Evolutionary conservation across 2,329 filamentous ascomycete genomes (phyloP), one percentile per base, ranked within the genome.

Genomic region (Colletotrichum sp.): DNA sequence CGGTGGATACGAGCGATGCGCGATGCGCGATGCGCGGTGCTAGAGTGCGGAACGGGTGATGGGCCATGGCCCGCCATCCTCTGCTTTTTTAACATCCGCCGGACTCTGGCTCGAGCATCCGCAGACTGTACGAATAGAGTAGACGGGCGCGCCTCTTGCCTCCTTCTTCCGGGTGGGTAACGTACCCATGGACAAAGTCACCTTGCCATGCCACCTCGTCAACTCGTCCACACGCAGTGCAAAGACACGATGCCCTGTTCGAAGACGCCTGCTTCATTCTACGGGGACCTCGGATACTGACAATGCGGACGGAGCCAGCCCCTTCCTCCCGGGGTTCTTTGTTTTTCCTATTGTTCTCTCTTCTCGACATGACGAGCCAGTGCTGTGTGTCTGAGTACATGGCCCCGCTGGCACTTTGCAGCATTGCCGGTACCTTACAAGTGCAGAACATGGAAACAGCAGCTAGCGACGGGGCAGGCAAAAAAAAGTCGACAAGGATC

Each of bases 31-130:
- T 72, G 64, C 63, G 28, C 36, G 64, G 36, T 26, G 66, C 63
- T 72, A 55, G 64, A 72, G 70, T 62, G 36, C 30, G 55, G 69
- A 48, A 69, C 71, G 30, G 36, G 66, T 52, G 18, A 68, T 72
- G 64, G 68, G 13, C 39, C 26, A 68, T 72, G 64, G 68, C 28
- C 39, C 26, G 44, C 65, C n/a, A 64, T n/a, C 28, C 44, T 52
- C n/a, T 64, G 30, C 30, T 16, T 12, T 15, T 64, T 22, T 9
- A 36, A 32, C 26, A 22, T 32, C 60, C 60, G n/a, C 60, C 12
- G 28, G 18, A 13, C 28, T 30, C 55, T n/a, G 55, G 22, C 55
- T 59, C 26, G 10, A 44, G 39, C 18, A 44, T 44, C 39, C 39
- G 39, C 18, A 44, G 39, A n/a, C 39, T 18, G 39, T 22, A n/a